Evolutionary conservation across 148 eudicot genomes (phyloP), one percentile per base, ranked within the genome.

Genomic region (Tetragonia tetragonoides): DNA sequence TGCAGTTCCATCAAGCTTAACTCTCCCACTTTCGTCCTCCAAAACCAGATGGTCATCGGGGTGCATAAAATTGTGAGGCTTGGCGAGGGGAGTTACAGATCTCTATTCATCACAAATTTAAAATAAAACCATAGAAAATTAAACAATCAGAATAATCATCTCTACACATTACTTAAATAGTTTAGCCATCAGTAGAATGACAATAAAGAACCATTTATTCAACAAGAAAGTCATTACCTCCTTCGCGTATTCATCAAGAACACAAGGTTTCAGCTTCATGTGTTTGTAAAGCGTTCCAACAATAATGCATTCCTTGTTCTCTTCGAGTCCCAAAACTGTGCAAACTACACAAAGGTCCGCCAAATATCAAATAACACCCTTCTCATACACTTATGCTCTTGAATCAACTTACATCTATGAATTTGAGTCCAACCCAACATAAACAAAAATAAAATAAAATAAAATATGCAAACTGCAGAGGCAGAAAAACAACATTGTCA

Each of bases 11-110:
- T 89, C 84, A 42, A 93, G 97, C 73, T 88, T 90, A 74, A 95
- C 97, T 89, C 99, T 90, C 71, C 99, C 99, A 82, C 94, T 95
- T 76, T 91, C 99, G 76, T 95, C 97, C 86, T 95, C 99, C 82
- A 95, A 66, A 77, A 95, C 79, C 87, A 95, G 82, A 83, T 87
- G 39, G 85, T 95, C 99, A 81, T 93, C 97, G 38, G 90, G 81
- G 84, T 91, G 91, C 44, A 87, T 75, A 79, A 95, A 95, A 72
- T 95, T 95, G 81, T 89, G 96, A 81, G 94, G 97, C 82, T 90
- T 82, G 59, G 89, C 97, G 59, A 93, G 90, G 68, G 91, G 93
- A 57, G 80, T 77, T 15, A 82, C 81, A 68, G 99, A 88, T 83
- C 97, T 91, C 97, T 95, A 87, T 49, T 68, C 53, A 73, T 76